Evolutionary conservation across 139 green algal species (phyloP).

Genomic region (Haematococcus lacustris): DNA sequence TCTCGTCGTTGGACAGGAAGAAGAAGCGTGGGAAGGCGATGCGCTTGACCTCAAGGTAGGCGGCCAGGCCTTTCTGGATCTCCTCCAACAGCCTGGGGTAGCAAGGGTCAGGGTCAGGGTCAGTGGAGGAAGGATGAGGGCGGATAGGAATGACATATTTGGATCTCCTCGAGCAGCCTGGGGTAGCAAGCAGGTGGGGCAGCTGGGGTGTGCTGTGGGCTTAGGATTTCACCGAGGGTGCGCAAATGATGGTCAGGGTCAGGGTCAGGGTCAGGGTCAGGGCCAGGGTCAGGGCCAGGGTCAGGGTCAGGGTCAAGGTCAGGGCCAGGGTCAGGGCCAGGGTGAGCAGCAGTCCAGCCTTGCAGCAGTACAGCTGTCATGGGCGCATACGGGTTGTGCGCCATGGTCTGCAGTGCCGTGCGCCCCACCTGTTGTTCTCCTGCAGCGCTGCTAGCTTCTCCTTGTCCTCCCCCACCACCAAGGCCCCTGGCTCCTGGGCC

Average conservation of each 20-base stretch:
- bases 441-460: constrained; percentile 33
- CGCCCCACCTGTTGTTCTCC: constrained; percentile 40
- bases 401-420: too few species aligned
- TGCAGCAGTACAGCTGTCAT: too few species aligned
- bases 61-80: constrained; percentile 65
- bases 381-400: too few species aligned
- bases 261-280: too few species aligned
- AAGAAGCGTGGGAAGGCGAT: constrained; percentile 75
- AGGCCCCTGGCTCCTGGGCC: constrained; percentile 20
- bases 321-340: too few species aligned
- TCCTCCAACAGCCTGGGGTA: constrained; percentile 46
- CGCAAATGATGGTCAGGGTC: too few species aligned
- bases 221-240: too few species aligned
- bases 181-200: background rate
- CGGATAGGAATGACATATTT: too few species aligned
- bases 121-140: too few species aligned
- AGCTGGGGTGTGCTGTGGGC: background rate
- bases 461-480: constrained; percentile 42
- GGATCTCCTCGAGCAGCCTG: constrained; percentile 59
- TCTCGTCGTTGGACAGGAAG: constrained; percentile 77
- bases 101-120: background rate
- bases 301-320: too few species aligned
- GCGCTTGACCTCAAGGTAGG: constrained; percentile 76
- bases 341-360: too few species aligned
- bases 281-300: too few species aligned